These are phyloP conservation scores for Catharanthus roseus DNA, from an alignment of 257 asterid genomes.

Conservation along the genomic window DNA sequence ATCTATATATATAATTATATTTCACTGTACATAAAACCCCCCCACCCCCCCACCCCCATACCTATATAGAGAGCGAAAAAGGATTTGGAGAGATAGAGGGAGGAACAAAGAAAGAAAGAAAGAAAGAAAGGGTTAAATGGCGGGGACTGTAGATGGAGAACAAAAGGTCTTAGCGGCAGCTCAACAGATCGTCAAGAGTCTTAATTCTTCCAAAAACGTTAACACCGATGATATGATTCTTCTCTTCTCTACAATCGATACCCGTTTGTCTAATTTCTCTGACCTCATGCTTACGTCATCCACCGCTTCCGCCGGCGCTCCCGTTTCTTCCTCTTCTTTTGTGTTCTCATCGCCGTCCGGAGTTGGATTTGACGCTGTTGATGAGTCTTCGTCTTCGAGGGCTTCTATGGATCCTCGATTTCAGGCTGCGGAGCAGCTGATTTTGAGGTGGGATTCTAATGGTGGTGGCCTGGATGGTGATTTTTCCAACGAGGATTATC, in stretches of 20 bases:
- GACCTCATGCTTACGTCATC: slow-evolving; percentile 33
- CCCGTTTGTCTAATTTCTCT: slow-evolving; percentile 69
- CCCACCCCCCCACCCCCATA: neutral
- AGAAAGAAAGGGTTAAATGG: slow-evolving; percentile 1
- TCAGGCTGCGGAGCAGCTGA: slow-evolving; percentile 53
- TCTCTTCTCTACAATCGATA: slow-evolving; percentile 71
- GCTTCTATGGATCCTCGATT: slow-evolving; percentile 31
- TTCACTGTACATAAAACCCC: slow-evolving; percentile 6
- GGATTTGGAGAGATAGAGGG: neutral
- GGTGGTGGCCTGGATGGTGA: slow-evolving; percentile 34
- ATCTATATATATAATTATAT: neutral
- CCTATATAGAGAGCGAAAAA: neutral
- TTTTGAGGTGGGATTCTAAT: slow-evolving; percentile 29
- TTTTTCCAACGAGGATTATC: slow-evolving; percentile 39
- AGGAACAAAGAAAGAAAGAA: neutral
- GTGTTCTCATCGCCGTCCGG: slow-evolving; percentile 24
- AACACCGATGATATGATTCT: slow-evolving; percentile 68
- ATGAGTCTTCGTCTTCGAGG: neutral
- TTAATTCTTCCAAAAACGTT: slow-evolving; percentile 49
- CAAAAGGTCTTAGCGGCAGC: slow-evolving; percentile 82
- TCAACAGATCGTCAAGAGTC: slow-evolving; percentile 85
- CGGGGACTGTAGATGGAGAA: neutral
- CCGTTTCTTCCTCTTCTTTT: slow-evolving; percentile 11
- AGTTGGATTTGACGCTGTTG: slow-evolving; percentile 1
- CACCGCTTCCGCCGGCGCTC: slow-evolving; percentile 6